Conservation (phyloP, 75 land plant species). For the Ceratopteris richardii region DNA sequence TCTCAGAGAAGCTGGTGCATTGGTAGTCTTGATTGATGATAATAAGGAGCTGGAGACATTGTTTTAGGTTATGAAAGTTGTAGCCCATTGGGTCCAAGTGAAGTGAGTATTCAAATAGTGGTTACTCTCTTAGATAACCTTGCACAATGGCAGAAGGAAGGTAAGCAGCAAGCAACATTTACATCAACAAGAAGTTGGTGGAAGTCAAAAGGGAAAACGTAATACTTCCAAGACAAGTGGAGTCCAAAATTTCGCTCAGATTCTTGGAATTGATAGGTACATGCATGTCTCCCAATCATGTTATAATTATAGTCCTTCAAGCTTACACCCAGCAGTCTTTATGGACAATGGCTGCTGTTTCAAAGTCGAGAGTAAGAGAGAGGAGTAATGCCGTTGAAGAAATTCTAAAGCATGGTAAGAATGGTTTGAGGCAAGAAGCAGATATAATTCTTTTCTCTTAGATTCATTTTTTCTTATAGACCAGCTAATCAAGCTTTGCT, state of each 20-base stretch:
- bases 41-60: constrained; percentile 15
- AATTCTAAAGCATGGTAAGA: too few species aligned
- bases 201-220: constrained; percentile 26
- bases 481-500: too few species aligned
- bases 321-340: too few species aligned
- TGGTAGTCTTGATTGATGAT: too few species aligned
- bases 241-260: constrained; percentile 4
- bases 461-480: too few species aligned
- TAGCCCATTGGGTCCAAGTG: constrained; percentile 53
- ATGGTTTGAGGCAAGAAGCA: too few species aligned
- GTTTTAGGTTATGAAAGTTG: constrained; percentile 6
- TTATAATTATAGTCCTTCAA: too few species aligned
- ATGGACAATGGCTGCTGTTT: too few species aligned
- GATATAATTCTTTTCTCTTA: too few species aligned
- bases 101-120: constrained; percentile 92
- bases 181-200: constrained; percentile 31
- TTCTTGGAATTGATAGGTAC: constrained; percentile 36
- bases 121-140: constrained; percentile 95
- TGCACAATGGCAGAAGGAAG: constrained; percentile 98
- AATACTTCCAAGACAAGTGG: constrained; percentile 6
- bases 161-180: constrained; percentile 42
- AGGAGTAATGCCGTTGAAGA: too few species aligned
- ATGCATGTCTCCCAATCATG: constrained; percentile 68
- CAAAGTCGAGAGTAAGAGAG: too few species aligned
- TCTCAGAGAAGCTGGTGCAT: too few species aligned